phyloP scores from a whole-genome alignment of 2,329 filamentous ascomycete genomes.

The Periglandula ipomoeae region DNA sequence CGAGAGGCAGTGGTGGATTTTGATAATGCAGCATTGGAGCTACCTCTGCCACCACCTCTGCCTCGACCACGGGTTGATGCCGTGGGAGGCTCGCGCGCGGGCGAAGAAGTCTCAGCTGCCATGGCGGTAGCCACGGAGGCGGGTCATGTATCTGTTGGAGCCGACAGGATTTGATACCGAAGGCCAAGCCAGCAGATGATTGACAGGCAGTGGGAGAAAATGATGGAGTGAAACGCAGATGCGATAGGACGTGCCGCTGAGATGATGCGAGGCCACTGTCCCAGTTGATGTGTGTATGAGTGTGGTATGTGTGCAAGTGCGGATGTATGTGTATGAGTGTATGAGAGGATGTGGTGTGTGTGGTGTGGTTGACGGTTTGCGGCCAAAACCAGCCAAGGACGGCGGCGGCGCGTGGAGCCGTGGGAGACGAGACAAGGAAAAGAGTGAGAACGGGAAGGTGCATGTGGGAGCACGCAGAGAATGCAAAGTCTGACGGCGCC shows the following conservation, averaged over 20 bases:
- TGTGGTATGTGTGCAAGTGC: background rate
- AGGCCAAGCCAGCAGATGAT: background rate
- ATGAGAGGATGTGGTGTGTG: background rate
- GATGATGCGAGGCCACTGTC: background rate
- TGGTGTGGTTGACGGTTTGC: background rate
- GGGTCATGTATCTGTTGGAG: constrained; percentile 21
- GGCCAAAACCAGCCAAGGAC: background rate
- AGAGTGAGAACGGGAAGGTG: background rate
- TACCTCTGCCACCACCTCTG: constrained; percentile 19
- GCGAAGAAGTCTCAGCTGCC: constrained; percentile 29
- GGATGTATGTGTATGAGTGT: background rate
- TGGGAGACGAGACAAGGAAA: background rate
- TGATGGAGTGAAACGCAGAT: background rate
- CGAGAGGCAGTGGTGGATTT: constrained; percentile 27
- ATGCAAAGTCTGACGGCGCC: constrained; percentile 2
- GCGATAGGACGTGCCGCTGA: background rate
- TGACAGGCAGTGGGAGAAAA: background rate
- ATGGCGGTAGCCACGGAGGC: constrained; percentile 20
- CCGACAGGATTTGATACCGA: background rate
- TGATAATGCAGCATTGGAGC: constrained; percentile 21
- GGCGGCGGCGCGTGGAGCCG: background rate
- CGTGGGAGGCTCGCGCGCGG: constrained; percentile 24
- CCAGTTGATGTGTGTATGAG: background rate
- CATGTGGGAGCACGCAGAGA: background rate
- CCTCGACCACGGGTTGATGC: constrained; percentile 19